Evolutionary conservation across 768 basidiomycete species (phyloP).

Genomic region (Pleurotus salmoneostramineus): DNA sequence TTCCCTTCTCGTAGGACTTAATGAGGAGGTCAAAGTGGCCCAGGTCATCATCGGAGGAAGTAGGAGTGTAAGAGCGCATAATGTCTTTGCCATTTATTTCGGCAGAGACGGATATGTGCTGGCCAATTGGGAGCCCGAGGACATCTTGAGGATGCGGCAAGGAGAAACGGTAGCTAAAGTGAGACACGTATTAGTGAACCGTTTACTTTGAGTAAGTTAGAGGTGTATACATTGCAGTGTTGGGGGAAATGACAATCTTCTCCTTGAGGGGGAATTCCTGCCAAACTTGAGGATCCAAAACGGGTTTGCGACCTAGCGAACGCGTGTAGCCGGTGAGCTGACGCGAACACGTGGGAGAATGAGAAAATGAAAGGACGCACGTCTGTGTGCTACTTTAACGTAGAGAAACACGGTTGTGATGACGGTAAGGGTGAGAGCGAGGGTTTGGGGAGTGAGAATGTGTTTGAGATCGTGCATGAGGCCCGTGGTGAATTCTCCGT

Average conservation of each 20-base stretch:
- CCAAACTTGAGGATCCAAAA: constrained; percentile 75
- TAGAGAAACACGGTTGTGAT: constrained; percentile 49
- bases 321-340: constrained; percentile 4
- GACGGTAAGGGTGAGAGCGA: constrained; percentile 50
- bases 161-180: constrained; percentile 82
- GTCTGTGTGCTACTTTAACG: constrained; percentile 33
- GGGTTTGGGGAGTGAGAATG: constrained; percentile 26
- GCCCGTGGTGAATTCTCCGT: background rate
- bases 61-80: constrained; percentile 92
- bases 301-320: constrained; percentile 56
- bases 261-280: constrained; percentile 76
- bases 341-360: background rate
- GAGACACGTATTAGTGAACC: background rate
- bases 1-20: constrained; percentile 98
- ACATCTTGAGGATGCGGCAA: constrained; percentile 71
- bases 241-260: constrained; percentile 85
- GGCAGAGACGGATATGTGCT: constrained; percentile 91
- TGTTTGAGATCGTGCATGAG: constrained; percentile 7
- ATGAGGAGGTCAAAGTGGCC: constrained; percentile 96
- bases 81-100: constrained; percentile 90
- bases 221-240: constrained; percentile 85
- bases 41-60: constrained; percentile 86
- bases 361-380: background rate
- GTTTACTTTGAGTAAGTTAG: background rate
- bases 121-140: constrained; percentile 93